Base-by-base conservation (phyloP, 768 basidiomycete species). In the Hygrophorus russula region DNA sequence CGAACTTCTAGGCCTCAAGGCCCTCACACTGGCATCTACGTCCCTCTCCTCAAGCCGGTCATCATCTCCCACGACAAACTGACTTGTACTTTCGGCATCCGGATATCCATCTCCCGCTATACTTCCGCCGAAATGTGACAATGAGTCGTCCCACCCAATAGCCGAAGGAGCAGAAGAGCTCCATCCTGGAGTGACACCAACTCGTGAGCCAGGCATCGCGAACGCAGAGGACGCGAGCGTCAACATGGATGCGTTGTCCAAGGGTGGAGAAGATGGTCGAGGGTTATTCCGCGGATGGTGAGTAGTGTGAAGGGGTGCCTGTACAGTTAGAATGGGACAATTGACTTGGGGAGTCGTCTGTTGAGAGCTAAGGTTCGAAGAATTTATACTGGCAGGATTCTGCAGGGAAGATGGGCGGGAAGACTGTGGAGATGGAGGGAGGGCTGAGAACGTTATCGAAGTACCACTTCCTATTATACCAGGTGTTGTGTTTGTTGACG, bases 211-310 rank as follows among this genome's bases (percentile, higher is more conserved):
- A 12, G 82, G 78, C 41, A 82, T 65, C 0, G 79, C 93, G 59
- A 87, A 96, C 3, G 88, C 91, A 2, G 90, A 93, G 18, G 89
- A 92, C 10, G 94, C 94, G 9, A 99, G 76, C 0, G 94, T 99
- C 36, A 97, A 69, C 43, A 93, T 67, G 2, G 88, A 92, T 1
- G 94, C 94, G 56, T 98, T 92, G 55, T 93, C 91, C 36, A 78
- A 68, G 1, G 94, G 93, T 15, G 89, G 84, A 5, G 88, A 88
- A 12, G 84, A 83, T 17, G 96, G 94, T 17, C 87, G 79, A 1
- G 94, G 94, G 56, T 99, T 99, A 60, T 96, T 89, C 36, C 91
- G 78, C 8, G 94, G 93, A 63, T 97, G 91, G 42, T 89, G 90
- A n/a, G 76, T 66, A 0, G 91, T 90, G 58, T 94, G 90, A 29